Base-by-base conservation (phyloP, 2,329 filamentous ascomycete species). In the Calonectria multiphialidica region DNA sequence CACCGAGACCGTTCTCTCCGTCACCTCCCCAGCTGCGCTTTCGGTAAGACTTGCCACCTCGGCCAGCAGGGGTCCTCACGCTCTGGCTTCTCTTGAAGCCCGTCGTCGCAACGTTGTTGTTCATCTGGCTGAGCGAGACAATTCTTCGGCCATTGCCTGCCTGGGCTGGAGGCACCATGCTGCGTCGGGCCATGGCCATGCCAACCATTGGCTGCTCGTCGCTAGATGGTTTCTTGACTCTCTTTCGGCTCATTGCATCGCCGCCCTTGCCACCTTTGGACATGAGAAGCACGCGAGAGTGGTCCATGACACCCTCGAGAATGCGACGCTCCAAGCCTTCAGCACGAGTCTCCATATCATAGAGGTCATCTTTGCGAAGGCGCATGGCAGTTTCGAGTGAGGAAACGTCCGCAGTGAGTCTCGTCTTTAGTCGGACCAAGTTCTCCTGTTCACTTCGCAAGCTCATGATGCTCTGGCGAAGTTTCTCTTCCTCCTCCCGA, bases 241-340 rank as follows among this genome's bases (percentile, higher is more conserved):
- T 86, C 83, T 91, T 91, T 63, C 89, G 88, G 81, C 84, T 90
- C 90, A 91, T 91, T 72, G 86, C 84, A 66, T 91, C 90, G 13
- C 87, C 84, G 13, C 84, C 84, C 77, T 87, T 87, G 76, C 83
- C 86, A 4, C 90, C 86, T 85, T 94, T 93, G 76, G 91, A 88
- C 87, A 97, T 94, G 70, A 98, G 90, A n/a, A 98, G 88, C 30
- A 96, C 92, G 8, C 96, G 93, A 23, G 96, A 98, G 82, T 98
- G 96, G 78, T 98, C 96, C 86, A 99, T 97, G 74, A 98, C 95
- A 30, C 96, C 96, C 76, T 98, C 96, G 37, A 99, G 87, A 77
- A 99, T 98, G 30, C 97, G 93, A 65, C 96, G 94, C 85, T 99
- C 97, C 28, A 99, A 88, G 4, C 92, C 91, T 82, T 98, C 95